Evolutionary conservation across 2,329 filamentous ascomycete species (phyloP), one percentile per base, ranked within the genome.

Genomic region (Madurella fahalii): DNA sequence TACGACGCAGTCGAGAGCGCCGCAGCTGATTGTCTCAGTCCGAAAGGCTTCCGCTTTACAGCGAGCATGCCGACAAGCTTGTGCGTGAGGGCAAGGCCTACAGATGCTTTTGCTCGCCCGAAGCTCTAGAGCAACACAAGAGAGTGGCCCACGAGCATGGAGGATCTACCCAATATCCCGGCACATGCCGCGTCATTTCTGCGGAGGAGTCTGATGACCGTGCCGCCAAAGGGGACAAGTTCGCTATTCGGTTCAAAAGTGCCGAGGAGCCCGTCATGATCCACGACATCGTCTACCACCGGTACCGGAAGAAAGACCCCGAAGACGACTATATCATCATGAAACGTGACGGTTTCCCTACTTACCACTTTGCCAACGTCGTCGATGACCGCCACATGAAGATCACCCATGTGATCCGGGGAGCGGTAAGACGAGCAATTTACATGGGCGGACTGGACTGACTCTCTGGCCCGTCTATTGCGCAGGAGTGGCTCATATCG

Each of bases 351-450:
- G 92, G 91, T 0, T 88, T 88, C 60, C 94, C 94, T 0, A 99
- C 95, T 0, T 99, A 99, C 67, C 94, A 99, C 70, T 86, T 99
- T 58, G 94, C 94, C 4, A 99, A 97, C 66, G 93, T 99, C 9
- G 86, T 99, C 4, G 94, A 99, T 67, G 94, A 99, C 66, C 90
- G 96, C 69, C 77, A 87, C 57, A 99, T 99, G 94, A 76, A 89
- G 56, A 95, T 99, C 62, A 96, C 92, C 0, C 93, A 97, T 70
- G 94, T 99, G 13, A 89, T 99, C 55, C 85, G 94, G 41, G 94
- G 93, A 50, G 86, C 87, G 25, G 86, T 88, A 72, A 64, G 80
- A 71, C 9, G n/a, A n/a, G n/a, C 11, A 39, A 20, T 15, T n/a
- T 5, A 40, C 5, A 12, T 3, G 37, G 5, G 9, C 30, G 48